Base-by-base conservation (phyloP, 1,139 yeast species). In the Pneumocystis oryctolagi region DNA sequence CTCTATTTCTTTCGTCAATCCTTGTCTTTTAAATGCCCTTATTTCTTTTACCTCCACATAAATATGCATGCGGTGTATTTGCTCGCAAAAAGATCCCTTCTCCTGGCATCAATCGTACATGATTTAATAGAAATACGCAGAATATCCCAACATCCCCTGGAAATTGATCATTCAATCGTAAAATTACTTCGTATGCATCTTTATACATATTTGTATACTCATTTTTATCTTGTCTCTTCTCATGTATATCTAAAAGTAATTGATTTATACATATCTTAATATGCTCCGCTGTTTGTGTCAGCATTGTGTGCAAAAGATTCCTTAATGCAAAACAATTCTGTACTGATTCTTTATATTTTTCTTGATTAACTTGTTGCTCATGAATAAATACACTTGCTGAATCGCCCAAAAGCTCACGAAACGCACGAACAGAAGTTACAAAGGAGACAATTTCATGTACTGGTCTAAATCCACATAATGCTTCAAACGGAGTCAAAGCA, bases 401-500 rank as follows among this genome's bases (percentile, higher is more conserved):
- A 3, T 76, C 79, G 62, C 95, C 94, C 61, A 90, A 85, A 63
- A 94, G 76, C 60, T 78, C 82, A 61, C 75, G 76, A 64, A 94
- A 82, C 74, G 89, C 97, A 4, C 95, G 92, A 62, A 92, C 80
- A 14, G 81, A 79, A 64, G 78, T 71, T 69, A 92, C 80, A 67
- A 89, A 83, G 60, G 77, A 77, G 55, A 84, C 83, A 69, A 92
- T 81, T 74, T 89, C 85, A 60, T 79, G 80, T 70, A 90, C 80
- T 14, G 98, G 98, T 74, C 94, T 86, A 78, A 92, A 92, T 0
- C 99, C 99, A 75, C 98, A 92, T 77, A 92, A 90, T 0, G 97
- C 98, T 77, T 92, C 97, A 71, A 92, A 92, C 66, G 83, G 88
- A 25, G 97, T 90, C 63, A 92, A 84, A 12, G 98, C 98, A 73